Evolutionary conservation across 495 filamentous ascomycete species (phyloP), one percentile per base, ranked within the genome.

Genomic region (Platismatia glauca): DNA sequence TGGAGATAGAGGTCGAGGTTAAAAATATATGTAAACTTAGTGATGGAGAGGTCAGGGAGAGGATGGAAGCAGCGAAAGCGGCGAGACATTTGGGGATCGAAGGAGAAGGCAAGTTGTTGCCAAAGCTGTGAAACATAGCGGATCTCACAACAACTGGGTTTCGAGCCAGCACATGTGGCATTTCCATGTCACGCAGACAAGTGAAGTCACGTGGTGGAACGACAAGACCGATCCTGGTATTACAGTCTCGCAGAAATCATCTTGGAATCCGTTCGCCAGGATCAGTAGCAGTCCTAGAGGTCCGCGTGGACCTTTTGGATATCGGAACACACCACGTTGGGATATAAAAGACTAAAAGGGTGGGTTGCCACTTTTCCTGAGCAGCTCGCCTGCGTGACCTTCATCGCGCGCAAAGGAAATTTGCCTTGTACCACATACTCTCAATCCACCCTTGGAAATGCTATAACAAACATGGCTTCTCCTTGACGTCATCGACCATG

Each of bases 1-100:
- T 77, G 37, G 81, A 83, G 66, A 75, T 69, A 24, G 66, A 75
- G 59, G 70, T 88, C 16, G 77, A 85, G 31, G 71, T 85, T 18
- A 18, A 18, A 38, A 74, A 74, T 31, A 70, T 76, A 59, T 70
- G 86, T 34, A 68, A 72, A 13, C 75, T 83, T 22, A 74, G 66
- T 6, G 77, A 85, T 56, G 81, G 82, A 56, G 81, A 87, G 68
- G 78, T 83, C 7, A 68, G 71, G 12, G 71, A 68, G 58, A 66
- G 73, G 58, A 81, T 91, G 76, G 68, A 63, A 52, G 72, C 73
- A 59, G 70, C 76, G 65, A 76, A 81, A 58, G 69, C 71, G 44
- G 74, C 74, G 71, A 76, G 77, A 69, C 57, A 77, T 37, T 74
- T 73, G 67, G 72, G 70, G 50, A 78, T 74, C 77, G 71, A 75